phyloP scores from a whole-genome alignment of 441 rosid genomes.

The Euphorbia celastroides region DNA sequence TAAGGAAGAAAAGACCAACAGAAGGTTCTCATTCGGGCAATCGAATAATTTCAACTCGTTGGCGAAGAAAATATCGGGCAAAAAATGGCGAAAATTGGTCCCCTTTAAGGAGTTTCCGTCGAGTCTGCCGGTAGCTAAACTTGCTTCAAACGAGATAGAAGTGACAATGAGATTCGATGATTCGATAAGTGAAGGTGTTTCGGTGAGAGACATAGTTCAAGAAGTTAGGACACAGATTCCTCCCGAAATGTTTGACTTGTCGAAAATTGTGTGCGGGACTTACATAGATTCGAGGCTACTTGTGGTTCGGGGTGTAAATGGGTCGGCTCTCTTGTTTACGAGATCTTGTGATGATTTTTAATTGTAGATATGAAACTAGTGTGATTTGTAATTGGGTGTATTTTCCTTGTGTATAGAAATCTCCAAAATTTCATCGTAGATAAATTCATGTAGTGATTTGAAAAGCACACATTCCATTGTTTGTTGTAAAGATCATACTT shows the following conservation, averaged over 20 bases:
- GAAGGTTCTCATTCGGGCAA: conserved; percentile 43
- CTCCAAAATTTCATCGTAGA: neutral
- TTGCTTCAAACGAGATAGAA: conserved; percentile 53
- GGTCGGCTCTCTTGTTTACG: conserved; percentile 74
- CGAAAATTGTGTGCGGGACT: conserved; percentile 74
- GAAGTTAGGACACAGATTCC: conserved; percentile 76
- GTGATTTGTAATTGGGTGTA: neutral
- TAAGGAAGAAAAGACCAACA: conserved; percentile 52
- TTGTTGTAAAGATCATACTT: too few species aligned
- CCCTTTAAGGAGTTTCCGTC: conserved; percentile 82
- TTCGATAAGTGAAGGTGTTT: conserved; percentile 29
- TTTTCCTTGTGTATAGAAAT: neutral
- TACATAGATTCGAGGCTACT: conserved; percentile 71
- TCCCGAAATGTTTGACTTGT: conserved; percentile 83
- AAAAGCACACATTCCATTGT: too few species aligned
- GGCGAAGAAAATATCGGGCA: conserved; percentile 44
- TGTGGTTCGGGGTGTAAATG: conserved; percentile 72
- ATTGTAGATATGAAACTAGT: conserved; percentile 6
- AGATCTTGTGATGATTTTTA: conserved; percentile 23
- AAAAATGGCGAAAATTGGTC: conserved; percentile 66
- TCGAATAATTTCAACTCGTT: conserved; percentile 41
- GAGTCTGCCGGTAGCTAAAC: conserved; percentile 78
- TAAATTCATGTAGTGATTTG: too few species aligned
- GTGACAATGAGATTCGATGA: conserved; percentile 45
- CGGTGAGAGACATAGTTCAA: conserved; percentile 42